phyloP scores from a whole-genome alignment of 2,329 filamentous ascomycete genomes.

The Fusarium ambrosium region DNA sequence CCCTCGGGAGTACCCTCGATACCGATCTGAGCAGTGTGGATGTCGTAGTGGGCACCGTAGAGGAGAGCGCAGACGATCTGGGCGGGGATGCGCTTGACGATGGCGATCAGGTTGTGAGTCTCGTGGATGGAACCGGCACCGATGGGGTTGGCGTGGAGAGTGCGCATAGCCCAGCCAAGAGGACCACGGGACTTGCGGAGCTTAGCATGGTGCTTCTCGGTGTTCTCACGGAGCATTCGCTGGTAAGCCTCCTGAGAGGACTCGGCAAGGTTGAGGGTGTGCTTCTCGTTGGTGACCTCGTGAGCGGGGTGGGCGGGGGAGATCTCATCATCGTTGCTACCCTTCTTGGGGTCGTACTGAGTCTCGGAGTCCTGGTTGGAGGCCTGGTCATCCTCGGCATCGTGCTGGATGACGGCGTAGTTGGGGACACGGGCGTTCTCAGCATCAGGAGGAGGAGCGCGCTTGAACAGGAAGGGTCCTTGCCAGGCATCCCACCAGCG shows the following conservation, averaged over 20 bases:
- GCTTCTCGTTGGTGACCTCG: slow-evolving; percentile 58
- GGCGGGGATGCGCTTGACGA: slow-evolving; percentile 77
- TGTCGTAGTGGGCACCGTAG: slow-evolving; percentile 86
- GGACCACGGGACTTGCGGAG: slow-evolving; percentile 74
- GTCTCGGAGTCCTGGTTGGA: slow-evolving; percentile 25
- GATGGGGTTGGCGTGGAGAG: slow-evolving; percentile 79
- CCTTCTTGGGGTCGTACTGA: slow-evolving; percentile 34
- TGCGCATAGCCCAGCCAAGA: slow-evolving; percentile 87
- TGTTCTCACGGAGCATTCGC: slow-evolving; percentile 69
- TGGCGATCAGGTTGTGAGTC: slow-evolving; percentile 74
- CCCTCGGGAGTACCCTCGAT: slow-evolving; percentile 80
- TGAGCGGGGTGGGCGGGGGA: slow-evolving; percentile 45
- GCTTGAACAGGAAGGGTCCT: slow-evolving; percentile 75
- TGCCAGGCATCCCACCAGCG: slow-evolving; percentile 73
- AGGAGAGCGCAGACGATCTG: slow-evolving; percentile 72
- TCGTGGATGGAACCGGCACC: slow-evolving; percentile 82
- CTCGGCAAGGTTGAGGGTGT: slow-evolving; percentile 50
- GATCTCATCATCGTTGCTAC: slow-evolving; percentile 55
- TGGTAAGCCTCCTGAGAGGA: slow-evolving; percentile 70
- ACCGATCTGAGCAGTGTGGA: slow-evolving; percentile 81
- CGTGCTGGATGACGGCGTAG: slow-evolving; percentile 82
- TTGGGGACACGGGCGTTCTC: slow-evolving; percentile 74
- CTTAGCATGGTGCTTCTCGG: slow-evolving; percentile 71
- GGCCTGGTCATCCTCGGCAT: slow-evolving; percentile 60
- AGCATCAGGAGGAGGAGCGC: slow-evolving; percentile 66